Base-by-base conservation (phyloP, 352 stramenopile species). In the Globisporangium megalacanthum region DNA sequence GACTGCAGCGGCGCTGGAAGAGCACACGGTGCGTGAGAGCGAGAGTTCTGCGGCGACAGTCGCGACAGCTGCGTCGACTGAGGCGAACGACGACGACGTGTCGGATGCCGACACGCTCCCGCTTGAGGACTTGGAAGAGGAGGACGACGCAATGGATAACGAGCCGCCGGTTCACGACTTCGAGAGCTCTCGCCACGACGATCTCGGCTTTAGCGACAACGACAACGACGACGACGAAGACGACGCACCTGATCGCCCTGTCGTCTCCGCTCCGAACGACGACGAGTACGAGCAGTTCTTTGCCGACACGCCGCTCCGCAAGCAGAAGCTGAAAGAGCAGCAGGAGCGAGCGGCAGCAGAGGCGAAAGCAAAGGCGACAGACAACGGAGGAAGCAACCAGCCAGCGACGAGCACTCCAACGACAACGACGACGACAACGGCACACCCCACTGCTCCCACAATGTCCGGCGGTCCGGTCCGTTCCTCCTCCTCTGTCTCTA, bases 221-320 rank as follows among this genome's bases (percentile, higher is more conserved):
- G 52, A 79, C 46, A 67, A 77, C 37, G 70, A 75, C 19, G 72
- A 62, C 35, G 68, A 72, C 42, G 33, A 51, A 1, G 60, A 58
- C n/a, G 54, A 42, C 5, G 31, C 20, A 4, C 6, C 3, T 22
- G 17, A 10, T 22, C 1, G 17, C 15, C 42, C 50, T 22, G 51
- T 11, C 14, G 44, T 53, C 22, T 42, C 20, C 8, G 58, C 51
- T 1, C 53, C 53, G 13, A 50, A 68, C 33, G 39, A 56, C 20
- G 52, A 64, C 22, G 53, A 58, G 25, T 64, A 64, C 17, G 51
- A 60, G 29, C 52, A 59, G 37, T 64, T 64, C 36, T 64, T 64
- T 29, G 45, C 36, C 19, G 52, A 60, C 31, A 54, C 58, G 9
- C 44, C 52, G 33, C 29, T 55, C 37, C 51, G 51, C 20, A 58